These are phyloP conservation scores for Fraxinus baroniana DNA, from an alignment of 305 asterid species.

Conservation along the genomic window DNA sequence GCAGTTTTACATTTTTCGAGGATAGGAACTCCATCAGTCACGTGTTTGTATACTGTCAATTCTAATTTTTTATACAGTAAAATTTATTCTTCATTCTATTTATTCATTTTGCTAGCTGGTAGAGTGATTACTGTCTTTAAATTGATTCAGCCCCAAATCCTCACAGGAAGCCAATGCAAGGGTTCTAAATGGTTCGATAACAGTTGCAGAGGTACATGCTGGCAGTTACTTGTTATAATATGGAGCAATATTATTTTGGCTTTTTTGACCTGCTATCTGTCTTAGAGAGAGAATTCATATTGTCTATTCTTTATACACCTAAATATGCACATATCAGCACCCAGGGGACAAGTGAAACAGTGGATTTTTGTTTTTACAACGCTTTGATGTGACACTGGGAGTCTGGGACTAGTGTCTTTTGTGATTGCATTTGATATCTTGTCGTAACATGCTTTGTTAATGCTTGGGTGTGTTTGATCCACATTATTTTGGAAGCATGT, in stretches of 20 bases:
- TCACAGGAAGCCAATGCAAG: conserved; percentile 44
- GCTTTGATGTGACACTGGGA: background rate
- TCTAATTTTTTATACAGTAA: background rate
- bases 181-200: conserved; percentile 25
- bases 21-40: background rate
- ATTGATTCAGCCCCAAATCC: conserved; percentile 64
- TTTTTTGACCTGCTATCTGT: background rate
- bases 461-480: background rate
- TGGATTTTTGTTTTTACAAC: background rate
- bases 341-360: background rate
- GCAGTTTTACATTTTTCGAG: background rate
- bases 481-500: too few relatives aligned
- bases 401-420: background rate
- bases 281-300: conserved; percentile 13
- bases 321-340: background rate
- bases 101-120: background rate
- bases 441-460: background rate
- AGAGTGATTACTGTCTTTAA: conserved; percentile 10
- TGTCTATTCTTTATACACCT: background rate
- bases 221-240: conserved; percentile 20
- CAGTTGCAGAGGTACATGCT: conserved; percentile 31
- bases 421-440: background rate
- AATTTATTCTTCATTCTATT: background rate
- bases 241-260: conserved; percentile 3
- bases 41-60: background rate